phyloP scores from a whole-genome alignment of 805 yeast genomes.

The Schwanniomyces polymorphus region DNA sequence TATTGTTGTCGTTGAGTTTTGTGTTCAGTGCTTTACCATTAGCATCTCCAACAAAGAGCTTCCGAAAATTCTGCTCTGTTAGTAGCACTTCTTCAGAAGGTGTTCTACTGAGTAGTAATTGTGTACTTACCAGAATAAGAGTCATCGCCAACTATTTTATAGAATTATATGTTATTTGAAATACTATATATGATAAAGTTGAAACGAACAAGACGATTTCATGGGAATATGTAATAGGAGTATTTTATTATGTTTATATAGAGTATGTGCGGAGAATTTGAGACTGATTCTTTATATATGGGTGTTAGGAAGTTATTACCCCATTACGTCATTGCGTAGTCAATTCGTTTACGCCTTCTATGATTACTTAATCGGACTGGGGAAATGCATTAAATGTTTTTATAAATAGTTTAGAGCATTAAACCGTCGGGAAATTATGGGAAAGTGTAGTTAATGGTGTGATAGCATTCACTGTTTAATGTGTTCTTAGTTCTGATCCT shows the following conservation, averaged over 20 bases:
- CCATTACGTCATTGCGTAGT: not conserved
- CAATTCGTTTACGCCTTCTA: not conserved
- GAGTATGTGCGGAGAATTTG: not conserved
- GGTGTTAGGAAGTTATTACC: not conserved
- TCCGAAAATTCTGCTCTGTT: constrained; percentile 2
- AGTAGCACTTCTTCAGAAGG: not conserved
- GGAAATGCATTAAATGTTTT: not conserved
- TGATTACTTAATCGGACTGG: not conserved
- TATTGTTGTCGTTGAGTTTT: not conserved
- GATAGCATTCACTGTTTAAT: too few species aligned
- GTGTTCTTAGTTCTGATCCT: too few species aligned
- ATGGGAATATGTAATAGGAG: not conserved
- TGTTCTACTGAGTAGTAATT: too few species aligned
- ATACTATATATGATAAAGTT: not conserved
- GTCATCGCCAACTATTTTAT: not conserved
- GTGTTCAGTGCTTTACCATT: not conserved
- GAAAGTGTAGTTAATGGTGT: too few species aligned
- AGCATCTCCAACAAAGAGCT: not conserved
- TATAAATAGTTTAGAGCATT: not conserved
- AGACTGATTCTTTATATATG: not conserved
- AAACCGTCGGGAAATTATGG: not conserved
- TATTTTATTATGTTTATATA: not conserved
- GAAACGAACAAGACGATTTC: not conserved
- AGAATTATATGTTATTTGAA: not conserved
- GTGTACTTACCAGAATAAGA: not conserved